phyloP scores from a whole-genome alignment of 306 rosid species.

The Crataegus laevigata region DNA sequence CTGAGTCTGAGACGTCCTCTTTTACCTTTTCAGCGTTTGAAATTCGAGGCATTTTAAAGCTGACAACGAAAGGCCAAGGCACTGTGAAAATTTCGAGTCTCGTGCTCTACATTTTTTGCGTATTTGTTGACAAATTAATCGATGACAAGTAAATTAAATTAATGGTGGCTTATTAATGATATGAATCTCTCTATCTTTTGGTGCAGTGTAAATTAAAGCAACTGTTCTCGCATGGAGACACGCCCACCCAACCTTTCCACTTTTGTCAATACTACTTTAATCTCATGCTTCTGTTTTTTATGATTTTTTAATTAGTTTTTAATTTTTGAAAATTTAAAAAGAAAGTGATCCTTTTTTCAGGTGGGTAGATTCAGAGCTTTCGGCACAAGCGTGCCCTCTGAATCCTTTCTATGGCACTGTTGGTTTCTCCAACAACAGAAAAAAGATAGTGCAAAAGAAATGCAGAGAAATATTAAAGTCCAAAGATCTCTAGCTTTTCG shows the following conservation, averaged over 20 bases:
- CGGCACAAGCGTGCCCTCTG: conserved; percentile 37
- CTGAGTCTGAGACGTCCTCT: not conserved
- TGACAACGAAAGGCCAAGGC: not conserved
- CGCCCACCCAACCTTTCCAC: not conserved
- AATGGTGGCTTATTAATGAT: not conserved
- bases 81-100: not conserved
- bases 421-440: conserved; percentile 16
- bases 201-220: conserved; percentile 8
- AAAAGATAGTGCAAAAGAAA: not conserved
- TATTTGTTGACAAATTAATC: not conserved
- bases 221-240: not conserved
- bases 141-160: not conserved
- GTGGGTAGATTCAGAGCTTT: conserved; percentile 15
- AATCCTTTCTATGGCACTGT: conserved; percentile 22
- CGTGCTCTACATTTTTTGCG: not conserved
- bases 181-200: conserved; percentile 13
- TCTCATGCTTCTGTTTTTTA: not conserved
- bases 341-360: not conserved
- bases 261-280: not conserved
- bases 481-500: not conserved
- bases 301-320: not conserved
- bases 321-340: not conserved
- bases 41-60: conserved; percentile 8
- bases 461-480: not conserved
- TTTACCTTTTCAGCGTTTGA: not conserved